Percentiles rank a stretch among this genome's conserved stretches.
Conservation (phyloP, 2,329 filamentous ascomycete species). For the Phialocephala subalpina region DNA sequence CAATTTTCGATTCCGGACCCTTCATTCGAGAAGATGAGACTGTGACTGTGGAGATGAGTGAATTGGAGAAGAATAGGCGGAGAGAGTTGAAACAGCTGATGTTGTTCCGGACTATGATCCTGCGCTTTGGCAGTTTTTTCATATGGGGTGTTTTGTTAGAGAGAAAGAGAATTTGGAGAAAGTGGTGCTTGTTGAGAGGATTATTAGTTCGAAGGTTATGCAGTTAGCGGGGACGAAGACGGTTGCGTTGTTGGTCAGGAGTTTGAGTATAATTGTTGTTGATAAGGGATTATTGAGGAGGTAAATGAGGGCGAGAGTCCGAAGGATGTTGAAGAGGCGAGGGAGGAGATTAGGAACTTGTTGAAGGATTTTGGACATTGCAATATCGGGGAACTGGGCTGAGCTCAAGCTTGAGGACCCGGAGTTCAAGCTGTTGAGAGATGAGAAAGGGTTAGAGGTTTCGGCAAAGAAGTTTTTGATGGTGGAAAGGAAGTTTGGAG, state of each 20-base stretch:
- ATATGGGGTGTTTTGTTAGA: not conserved
- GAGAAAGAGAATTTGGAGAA: not conserved
- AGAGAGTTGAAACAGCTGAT: not conserved
- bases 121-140: not conserved
- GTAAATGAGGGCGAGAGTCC: not conserved
- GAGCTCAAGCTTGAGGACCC: not conserved
- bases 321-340: not conserved
- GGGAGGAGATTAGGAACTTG: not conserved
- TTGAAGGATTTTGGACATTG: not conserved
- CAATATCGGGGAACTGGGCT: not conserved
- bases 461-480: not conserved
- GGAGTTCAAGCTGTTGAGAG: conserved; percentile 2
- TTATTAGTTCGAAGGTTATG: not conserved
- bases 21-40: not conserved
- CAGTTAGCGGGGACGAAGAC: not conserved
- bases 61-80: not conserved
- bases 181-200: conserved; percentile 1
- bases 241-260: not conserved
- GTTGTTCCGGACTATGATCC: conserved; percentile 4
- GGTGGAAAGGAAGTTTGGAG: not conserved
- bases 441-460: not conserved
- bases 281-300: not conserved
- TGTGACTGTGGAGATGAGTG: not conserved
- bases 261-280: not conserved
- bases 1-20: not conserved